Base-by-base conservation (phyloP, 1,284 basidiomycete genomes). In the Papiliotrema flavescens region DNA sequence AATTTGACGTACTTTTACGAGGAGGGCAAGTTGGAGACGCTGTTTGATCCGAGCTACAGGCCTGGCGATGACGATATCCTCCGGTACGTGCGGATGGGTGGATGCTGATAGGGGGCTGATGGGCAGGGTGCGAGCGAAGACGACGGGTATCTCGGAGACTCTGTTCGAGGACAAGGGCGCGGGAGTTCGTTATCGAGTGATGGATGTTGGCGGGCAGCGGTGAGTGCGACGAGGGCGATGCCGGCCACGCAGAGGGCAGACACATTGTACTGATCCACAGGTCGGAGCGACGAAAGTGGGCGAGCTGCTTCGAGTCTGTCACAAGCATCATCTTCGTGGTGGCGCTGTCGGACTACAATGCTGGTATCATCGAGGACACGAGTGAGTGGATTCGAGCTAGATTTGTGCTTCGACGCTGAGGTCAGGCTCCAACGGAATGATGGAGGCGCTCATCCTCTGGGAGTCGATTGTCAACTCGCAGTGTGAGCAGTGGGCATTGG, bases 201-300 rank as follows among this genome's bases (percentile, higher is more conserved):
- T 96, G 74, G 92, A 97, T 76, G 92, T 97, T 49, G 93, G 94
- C 63, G 95, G 94, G 22, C 95, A 97, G 78, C 81, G 95, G 59
- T 89, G 85, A 57, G 94, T 90, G 86, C 72, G 44, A n/a, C n/a
- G n/a, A n/a, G n/a, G n/a, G n/a, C n/a, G n/a, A n/a, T n/a, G n/a
- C n/a, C n/a, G n/a, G n/a, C n/a, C n/a, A n/a, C n/a, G n/a, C n/a
- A n/a, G n/a, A n/a, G n/a, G n/a, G n/a, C n/a, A 13, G 46, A 36
- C 17, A 14, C n/a, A 41, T 20, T 6, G 24, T 13, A 20, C 28
- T n/a, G 39, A 11, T 36, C 13, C 35, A 15, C 23, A 52, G 51
- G 42, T 56, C 55, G 11, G 55, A 55, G 43, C 50, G 65, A 45
- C 53, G 66, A 23, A 62, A 66, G 54, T 68, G 72, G 78, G 79